These are phyloP conservation scores for Bisporella sp. DNA, from an alignment of 2,329 filamentous ascomycete genomes.

Conservation along the genomic window DNA sequence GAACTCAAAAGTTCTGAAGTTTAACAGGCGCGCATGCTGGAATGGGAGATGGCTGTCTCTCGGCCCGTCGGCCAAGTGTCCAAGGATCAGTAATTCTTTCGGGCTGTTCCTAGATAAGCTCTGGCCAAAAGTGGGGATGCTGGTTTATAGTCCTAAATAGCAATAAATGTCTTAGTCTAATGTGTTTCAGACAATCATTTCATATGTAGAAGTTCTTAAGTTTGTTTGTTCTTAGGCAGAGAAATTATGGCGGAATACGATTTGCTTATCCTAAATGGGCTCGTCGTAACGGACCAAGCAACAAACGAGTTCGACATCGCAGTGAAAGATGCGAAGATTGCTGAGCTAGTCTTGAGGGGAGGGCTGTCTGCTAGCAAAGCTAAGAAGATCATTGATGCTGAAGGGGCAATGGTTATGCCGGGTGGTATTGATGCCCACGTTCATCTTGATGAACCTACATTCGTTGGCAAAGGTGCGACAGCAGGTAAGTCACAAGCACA, in stretches of 20 bases:
- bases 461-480: slow-evolving; percentile 4
- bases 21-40: no score
- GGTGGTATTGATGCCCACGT: slow-evolving; percentile 4
- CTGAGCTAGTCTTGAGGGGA: slow-evolving; percentile 28
- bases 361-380: slow-evolving; percentile 24
- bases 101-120: no score
- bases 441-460: slow-evolving; percentile 2
- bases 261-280: slow-evolving; percentile 34
- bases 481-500: neutral
- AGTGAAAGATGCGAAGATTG: slow-evolving; percentile 36
- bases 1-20: no score
- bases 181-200: no score
- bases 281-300: slow-evolving; percentile 34
- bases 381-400: slow-evolving; percentile 30
- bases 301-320: slow-evolving; percentile 34
- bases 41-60: no score
- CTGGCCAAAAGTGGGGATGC: no score
- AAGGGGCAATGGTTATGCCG: slow-evolving; percentile 37
- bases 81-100: no score
- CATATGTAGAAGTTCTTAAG: no score
- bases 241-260: slow-evolving; percentile 24
- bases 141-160: no score
- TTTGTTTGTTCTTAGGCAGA: no score
- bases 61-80: no score
- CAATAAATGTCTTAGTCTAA: no score